phyloP scores from a whole-genome alignment of 148 eudicot species.

The Dysphania ambrosioides region DNA sequence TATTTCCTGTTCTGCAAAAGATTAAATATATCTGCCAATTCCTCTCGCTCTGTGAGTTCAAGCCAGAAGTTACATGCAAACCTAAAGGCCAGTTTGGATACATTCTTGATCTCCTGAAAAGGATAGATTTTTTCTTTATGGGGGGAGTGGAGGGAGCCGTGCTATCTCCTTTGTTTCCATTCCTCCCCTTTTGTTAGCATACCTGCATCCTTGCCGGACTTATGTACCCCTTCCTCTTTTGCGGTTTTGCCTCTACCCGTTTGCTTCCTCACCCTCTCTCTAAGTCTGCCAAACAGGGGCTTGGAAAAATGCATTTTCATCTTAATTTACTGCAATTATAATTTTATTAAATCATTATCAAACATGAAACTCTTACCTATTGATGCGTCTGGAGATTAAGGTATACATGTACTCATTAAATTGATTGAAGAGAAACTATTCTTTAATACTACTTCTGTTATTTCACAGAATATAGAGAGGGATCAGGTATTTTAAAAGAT shows the following conservation, averaged over 20 bases:
- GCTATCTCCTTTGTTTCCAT: no score
- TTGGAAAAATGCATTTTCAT: neutral
- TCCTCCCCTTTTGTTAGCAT: neutral
- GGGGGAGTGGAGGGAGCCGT: neutral
- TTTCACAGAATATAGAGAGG: neutral
- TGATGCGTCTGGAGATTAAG: neutral
- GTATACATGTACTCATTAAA: neutral
- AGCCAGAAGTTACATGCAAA: no score
- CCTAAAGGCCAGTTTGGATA: neutral
- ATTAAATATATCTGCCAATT: neutral
- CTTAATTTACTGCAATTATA: neutral
- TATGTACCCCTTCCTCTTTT: neutral
- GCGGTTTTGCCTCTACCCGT: no score
- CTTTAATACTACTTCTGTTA: neutral
- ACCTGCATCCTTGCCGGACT: no score
- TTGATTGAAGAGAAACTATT: neutral
- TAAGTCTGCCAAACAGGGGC: neutral
- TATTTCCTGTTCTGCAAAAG: neutral
- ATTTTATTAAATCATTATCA: neutral
- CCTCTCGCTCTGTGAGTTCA: no score
- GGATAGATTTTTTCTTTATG: no score
- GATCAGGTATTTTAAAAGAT: neutral
- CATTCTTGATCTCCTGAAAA: no score
- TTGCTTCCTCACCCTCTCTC: no score
- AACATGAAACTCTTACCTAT: neutral